Conservation (phyloP, 768 basidiomycete species). For the Mycena sanguinolenta region DNA sequence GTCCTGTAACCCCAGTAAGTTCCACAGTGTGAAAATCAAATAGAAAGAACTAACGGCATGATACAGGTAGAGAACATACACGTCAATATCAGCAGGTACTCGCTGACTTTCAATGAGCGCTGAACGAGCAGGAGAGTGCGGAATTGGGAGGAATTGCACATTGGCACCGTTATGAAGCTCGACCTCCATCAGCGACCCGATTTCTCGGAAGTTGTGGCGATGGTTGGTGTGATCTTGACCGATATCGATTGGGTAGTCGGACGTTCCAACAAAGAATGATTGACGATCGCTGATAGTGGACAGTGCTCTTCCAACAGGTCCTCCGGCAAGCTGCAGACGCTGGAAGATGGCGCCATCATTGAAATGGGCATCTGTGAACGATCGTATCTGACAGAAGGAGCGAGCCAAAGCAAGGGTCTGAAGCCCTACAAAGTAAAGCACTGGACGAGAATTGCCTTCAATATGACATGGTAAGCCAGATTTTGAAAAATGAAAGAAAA, state of each 20-base stretch:
- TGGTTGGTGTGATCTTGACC: not conserved
- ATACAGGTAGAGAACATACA: slow-evolving; percentile 13
- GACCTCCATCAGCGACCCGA: not conserved
- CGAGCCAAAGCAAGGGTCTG: not conserved
- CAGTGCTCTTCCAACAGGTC: not conserved
- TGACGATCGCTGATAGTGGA: not conserved
- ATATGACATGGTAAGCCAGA: too few relatives aligned
- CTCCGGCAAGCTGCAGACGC: not conserved
- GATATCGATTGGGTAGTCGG: slow-evolving; percentile 14
- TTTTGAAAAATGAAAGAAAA: too few relatives aligned
- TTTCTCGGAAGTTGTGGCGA: not conserved
- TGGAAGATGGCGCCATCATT: not conserved
- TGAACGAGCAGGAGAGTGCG: not conserved
- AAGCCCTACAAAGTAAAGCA: slow-evolving; percentile 12
- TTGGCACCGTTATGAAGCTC: not conserved
- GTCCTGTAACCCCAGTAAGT: not conserved
- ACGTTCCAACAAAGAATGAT: not conserved
- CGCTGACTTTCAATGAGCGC: not conserved
- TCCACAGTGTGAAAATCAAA: not conserved
- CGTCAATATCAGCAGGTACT: not conserved
- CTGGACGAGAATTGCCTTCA: too few relatives aligned
- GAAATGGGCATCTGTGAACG: not conserved
- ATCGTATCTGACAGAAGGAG: not conserved
- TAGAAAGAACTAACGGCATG: not conserved
- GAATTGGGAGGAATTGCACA: not conserved